Percentiles rank a stretch among this genome's conserved stretches.
phyloP scores from a whole-genome alignment of 768 basidiomycete genomes.

The Rhodotorula taiwanensis region DNA sequence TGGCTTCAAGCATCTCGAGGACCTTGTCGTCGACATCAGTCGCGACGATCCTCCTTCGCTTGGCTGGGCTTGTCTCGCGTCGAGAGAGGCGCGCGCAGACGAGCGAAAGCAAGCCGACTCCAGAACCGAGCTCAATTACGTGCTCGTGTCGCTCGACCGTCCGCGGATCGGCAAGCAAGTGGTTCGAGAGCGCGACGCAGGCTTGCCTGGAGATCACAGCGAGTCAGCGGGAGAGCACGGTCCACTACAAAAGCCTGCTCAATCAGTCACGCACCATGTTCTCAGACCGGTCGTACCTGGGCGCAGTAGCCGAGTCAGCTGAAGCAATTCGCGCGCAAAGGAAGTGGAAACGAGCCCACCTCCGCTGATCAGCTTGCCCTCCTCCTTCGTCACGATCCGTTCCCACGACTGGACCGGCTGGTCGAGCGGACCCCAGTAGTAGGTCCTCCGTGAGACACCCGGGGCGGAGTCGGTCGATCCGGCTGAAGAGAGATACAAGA shows the following conservation, averaged over 20 bases:
- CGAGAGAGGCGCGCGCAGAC: conserved; percentile 1
- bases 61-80: too few species aligned
- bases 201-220: conserved; percentile 21
- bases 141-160: background rate
- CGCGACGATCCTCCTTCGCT: conserved; percentile 2
- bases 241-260: too few species aligned
- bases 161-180: conserved; percentile 11
- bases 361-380: conserved; percentile 28
- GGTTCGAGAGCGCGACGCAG: conserved; percentile 34
- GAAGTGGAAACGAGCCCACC: conserved; percentile 1
- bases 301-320: background rate
- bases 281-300: conserved; percentile 27
- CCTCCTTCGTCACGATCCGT: conserved; percentile 18
- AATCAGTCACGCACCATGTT: conserved; percentile 12
- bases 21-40: conserved; percentile 31
- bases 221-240: background rate
- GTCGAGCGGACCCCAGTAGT: conserved; percentile 23
- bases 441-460: conserved; percentile 8
- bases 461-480: background rate
- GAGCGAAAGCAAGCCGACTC: conserved; percentile 28
- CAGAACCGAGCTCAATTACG: conserved; percentile 32
- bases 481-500: conserved; percentile 17
- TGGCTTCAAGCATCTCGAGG: conserved; percentile 9
- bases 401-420: background rate
- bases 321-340: background rate